A percentile compares a stretch with the other conserved stretches of the same genome.
Conservation (phyloP, 805 yeast genomes). For the Candida germanica region DNA sequence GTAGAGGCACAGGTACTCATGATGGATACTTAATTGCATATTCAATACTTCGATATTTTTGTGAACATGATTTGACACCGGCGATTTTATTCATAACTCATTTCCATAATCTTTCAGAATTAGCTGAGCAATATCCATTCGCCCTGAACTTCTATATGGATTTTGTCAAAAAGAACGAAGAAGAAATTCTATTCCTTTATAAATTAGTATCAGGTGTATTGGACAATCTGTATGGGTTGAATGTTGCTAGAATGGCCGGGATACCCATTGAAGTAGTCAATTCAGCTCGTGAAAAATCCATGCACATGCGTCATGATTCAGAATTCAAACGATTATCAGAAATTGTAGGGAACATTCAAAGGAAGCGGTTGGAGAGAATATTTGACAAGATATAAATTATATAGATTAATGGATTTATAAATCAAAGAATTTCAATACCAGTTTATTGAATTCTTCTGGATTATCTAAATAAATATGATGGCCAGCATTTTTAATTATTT, state of each 20-base stretch:
- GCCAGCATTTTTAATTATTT: conserved; percentile 34
- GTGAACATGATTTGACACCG: conserved; percentile 37
- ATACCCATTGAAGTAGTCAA: conserved; percentile 47
- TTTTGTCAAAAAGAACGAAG: conserved; percentile 35
- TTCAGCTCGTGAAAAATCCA: conserved; percentile 41
- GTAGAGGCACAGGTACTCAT: conserved; percentile 68
- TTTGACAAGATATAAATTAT: conserved; percentile 1
- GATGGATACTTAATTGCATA: conserved; percentile 86
- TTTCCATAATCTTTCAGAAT: conserved; percentile 61
- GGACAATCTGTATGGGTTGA: conserved; percentile 73
- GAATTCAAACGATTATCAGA: conserved; percentile 16
- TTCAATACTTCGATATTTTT: conserved; percentile 61
- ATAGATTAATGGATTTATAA: conserved; percentile 3
- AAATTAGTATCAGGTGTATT: conserved; percentile 36
- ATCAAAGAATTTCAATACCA: conserved; percentile 22
- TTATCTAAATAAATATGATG: conserved; percentile 44
- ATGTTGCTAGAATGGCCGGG: conserved; percentile 77
- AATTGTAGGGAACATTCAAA: background rate
- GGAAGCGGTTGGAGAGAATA: background rate
- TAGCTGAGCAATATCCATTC: conserved; percentile 37
- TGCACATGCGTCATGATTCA: conserved; percentile 23
- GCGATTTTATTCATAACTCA: conserved; percentile 81
- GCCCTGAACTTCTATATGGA: conserved; percentile 74
- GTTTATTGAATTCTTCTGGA: conserved; percentile 28
- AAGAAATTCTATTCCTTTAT: conserved; percentile 37